A percentile compares a stretch with the other conserved stretches of the same genome.
Conservation (phyloP, 306 rosid species). For the Dryas octopetala region DNA sequence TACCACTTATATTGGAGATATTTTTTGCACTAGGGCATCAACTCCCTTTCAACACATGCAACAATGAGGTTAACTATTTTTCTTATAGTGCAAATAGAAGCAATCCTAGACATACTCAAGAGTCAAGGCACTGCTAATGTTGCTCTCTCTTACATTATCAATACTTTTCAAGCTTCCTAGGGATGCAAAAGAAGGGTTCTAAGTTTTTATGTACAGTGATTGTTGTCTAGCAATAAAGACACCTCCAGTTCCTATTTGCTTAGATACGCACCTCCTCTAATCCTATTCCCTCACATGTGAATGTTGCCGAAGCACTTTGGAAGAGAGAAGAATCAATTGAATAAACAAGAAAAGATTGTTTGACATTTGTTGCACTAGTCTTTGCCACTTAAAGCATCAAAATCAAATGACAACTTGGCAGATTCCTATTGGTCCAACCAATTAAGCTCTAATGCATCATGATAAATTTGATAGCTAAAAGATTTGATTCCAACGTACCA, state of each 20-base stretch:
- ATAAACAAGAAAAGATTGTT: background rate
- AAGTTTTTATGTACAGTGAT: too few species aligned
- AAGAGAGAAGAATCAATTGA: background rate
- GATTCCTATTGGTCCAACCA: background rate
- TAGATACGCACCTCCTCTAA: too few species aligned
- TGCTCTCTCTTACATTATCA: background rate
- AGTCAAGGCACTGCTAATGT: background rate
- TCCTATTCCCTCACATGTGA: slow-evolving; percentile 4
- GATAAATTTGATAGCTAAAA: background rate
- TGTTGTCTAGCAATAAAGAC: too few species aligned
- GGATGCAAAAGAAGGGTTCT: background rate
- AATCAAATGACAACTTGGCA: background rate
- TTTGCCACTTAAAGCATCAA: background rate
- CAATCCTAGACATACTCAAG: background rate
- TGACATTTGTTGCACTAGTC: background rate
- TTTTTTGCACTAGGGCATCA: too few species aligned
- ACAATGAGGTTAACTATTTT: background rate
- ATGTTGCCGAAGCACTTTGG: background rate
- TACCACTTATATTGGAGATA: background rate
- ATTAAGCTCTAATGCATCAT: background rate
- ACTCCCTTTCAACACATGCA: background rate
- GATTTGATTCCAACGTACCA: slow-evolving; percentile 23
- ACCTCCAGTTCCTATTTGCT: too few species aligned
- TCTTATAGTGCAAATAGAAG: background rate
- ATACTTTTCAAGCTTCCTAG: background rate